Base-by-base conservation (phyloP, 148 eudicot species). In the Polygonum aviculare region DNA sequence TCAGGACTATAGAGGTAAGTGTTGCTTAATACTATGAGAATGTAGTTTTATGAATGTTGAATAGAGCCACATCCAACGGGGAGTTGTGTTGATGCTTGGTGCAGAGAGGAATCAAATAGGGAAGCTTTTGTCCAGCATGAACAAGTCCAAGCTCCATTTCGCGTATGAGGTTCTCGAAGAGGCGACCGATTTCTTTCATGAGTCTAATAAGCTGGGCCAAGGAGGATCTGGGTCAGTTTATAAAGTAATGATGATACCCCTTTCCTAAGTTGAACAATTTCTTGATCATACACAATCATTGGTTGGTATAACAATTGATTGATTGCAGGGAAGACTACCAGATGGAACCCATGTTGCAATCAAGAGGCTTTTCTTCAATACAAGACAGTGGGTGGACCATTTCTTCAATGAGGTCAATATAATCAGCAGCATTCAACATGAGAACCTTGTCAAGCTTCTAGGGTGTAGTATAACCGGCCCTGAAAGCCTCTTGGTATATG, bases 191-290 rank as follows among this genome's bases (percentile, higher is more conserved):
- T 86, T 74, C 76, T 88, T 88, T 57, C 31, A 79, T 77, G 65
- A 74, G 1, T 76, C 88, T 26, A 86, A 82, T 49, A 88, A 86
- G 70, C 81, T 88, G 3, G 90, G 90, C 22, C 87, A 88, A 82
- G 92, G 91, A 47, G 89, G 86, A 62, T 83, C 84, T 73, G 91
- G 91, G n/a, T 75, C 88, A 21, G 91, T 88, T 22, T 88, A 84
- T 74, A 86, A 81, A 71, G 86, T 72, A 72, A 72, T 26, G 31
- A 26, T 26, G 31, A 26, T 19, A 19, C 1, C 7, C 54, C 5
- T 72, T 14, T 48, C 38, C 52, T n/a, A 72, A 15, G 72, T 1
- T 36, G 19, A 11, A 36, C 3, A 15, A 10, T 63, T 36, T 67
- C 0, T 67, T 67, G 45, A 10, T 12, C 7, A 35, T 67, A 5